A percentile compares a stretch with the other conserved stretches of the same genome.
phyloP scores from a whole-genome alignment of 1,284 basidiomycete genomes.

The Cystobasidium sp. region DNA sequence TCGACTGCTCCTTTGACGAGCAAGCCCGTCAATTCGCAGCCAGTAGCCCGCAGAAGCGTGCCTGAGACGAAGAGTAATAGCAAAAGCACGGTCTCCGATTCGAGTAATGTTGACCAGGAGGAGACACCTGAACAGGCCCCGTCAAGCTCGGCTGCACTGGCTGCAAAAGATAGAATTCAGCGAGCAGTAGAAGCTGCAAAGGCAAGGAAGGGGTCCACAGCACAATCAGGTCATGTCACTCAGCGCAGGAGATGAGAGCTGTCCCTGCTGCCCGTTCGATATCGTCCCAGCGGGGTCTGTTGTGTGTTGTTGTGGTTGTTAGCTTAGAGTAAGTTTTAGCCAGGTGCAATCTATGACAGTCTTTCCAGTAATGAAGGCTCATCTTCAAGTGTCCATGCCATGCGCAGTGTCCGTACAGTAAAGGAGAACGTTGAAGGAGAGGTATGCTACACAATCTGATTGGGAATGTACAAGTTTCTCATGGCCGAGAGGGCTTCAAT shows the following conservation, averaged over 20 bases:
- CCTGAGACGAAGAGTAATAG: not conserved
- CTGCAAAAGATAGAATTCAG: slow-evolving; percentile 34
- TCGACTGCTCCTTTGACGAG: not conserved
- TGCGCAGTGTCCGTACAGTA: too few species aligned
- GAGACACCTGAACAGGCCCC: not conserved
- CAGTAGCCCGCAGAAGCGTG: not conserved
- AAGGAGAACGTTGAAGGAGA: not conserved
- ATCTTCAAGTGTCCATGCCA: too few species aligned
- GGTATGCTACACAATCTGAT: slow-evolving; percentile 8
- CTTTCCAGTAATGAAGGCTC: too few species aligned
- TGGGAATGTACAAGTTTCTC: not conserved
- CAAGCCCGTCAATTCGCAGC: slow-evolving; percentile 11
- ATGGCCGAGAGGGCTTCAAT: too few species aligned
- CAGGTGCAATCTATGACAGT: too few species aligned
- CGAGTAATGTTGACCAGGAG: not conserved
- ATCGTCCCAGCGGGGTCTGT: too few species aligned
- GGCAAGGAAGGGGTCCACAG: not conserved
- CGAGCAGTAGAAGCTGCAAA: slow-evolving; percentile 34
- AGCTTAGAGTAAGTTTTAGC: too few species aligned
- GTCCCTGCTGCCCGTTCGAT: too few species aligned
- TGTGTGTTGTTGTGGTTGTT: not conserved
- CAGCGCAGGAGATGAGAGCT: not conserved
- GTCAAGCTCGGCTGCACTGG: slow-evolving; percentile 28
- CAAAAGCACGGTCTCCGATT: not conserved
- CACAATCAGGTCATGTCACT: not conserved